Base-by-base conservation (phyloP, 2,329 filamentous ascomycete species). In the Fonsecaea pedrosoi region DNA sequence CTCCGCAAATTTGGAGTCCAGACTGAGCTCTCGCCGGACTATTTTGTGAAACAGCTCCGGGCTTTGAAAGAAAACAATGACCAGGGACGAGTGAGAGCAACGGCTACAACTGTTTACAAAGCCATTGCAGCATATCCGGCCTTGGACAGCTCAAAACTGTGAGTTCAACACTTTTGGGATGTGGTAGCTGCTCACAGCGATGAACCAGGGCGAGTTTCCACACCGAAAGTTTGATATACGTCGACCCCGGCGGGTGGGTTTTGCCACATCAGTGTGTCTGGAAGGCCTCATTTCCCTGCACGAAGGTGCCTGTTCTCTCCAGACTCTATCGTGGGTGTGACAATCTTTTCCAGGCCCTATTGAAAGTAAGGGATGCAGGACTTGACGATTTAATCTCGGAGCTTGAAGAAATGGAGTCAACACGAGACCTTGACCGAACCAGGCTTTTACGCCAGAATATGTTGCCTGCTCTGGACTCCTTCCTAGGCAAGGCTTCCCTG, bases 301-400 rank as follows among this genome's bases (percentile, higher is more conserved):
- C 56, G 42, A 65, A 54, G 30, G 32, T 42, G 42, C 42, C 40
- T 37, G 62, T 65, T 38, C 62, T 65, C 48, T 65, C 62, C 55
- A 48, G 37, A 56, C 38, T 65, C 56, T 65, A 65, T 65, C 56
- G 56, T 8, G 56, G 42, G 21, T 60, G 62, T 60, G 13, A 61
- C 6, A 21, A 21, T 25, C 57, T 65, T 42, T 65, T 65, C 48
- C 56, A 61, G 50, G 37, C 25, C 25, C 48, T 53, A 3, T 61
- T 65, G 62, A 45, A 45, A 40, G 48, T 65, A 45, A 65, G 57
- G 42, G 35, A 65, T 40, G 56, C 62, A 54, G 62, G 56, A 54
- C 55, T 65, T 42, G 62, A 61, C 34, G 62, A 60, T 54, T 61
- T 65, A 45, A 54, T 65, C 56, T 61, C 42, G 12, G 62, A 65